phyloP scores from a whole-genome alignment of 2,329 filamentous ascomycete genomes.

The Aspergillus bombycis region DNA sequence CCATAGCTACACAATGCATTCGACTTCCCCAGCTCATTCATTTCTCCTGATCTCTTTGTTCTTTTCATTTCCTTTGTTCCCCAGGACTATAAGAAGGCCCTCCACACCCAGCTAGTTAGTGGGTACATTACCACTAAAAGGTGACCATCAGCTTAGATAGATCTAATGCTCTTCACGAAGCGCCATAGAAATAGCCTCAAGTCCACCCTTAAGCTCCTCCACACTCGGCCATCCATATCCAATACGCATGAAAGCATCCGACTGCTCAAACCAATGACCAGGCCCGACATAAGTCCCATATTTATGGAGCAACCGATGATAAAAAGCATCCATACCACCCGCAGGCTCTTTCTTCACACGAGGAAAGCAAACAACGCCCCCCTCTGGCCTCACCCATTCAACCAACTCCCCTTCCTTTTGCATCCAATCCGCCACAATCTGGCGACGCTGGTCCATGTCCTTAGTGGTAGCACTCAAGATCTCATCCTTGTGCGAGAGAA shows the following conservation, averaged over 20 bases:
- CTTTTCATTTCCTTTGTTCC: too few relatives aligned
- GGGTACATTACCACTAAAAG: too few relatives aligned
- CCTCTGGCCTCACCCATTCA: neutral
- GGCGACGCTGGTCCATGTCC: neutral
- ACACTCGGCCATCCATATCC: neutral
- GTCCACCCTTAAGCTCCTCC: neutral
- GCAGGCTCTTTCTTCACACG: neutral
- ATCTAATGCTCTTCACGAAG: neutral
- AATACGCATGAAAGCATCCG: neutral
- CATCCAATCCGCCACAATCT: neutral
- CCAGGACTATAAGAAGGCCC: too few relatives aligned
- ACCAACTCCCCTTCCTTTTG: neutral
- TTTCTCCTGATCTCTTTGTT: too few relatives aligned
- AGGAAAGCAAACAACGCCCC: neutral
- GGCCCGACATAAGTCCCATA: neutral
- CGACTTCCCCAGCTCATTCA: too few relatives aligned
- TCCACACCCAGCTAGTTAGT: too few relatives aligned
- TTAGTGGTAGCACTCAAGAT: neutral
- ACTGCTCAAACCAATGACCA: neutral
- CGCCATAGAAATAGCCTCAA: neutral
- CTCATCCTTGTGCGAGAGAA: neutral
- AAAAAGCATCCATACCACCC: neutral
- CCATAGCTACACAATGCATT: too few relatives aligned
- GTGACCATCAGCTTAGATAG: too few relatives aligned
- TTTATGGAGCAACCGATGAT: neutral